Evolutionary conservation across 208 protist genomes (phyloP), one percentile per base, ranked within the genome.

Genomic region (Hexamita inflata): DNA sequence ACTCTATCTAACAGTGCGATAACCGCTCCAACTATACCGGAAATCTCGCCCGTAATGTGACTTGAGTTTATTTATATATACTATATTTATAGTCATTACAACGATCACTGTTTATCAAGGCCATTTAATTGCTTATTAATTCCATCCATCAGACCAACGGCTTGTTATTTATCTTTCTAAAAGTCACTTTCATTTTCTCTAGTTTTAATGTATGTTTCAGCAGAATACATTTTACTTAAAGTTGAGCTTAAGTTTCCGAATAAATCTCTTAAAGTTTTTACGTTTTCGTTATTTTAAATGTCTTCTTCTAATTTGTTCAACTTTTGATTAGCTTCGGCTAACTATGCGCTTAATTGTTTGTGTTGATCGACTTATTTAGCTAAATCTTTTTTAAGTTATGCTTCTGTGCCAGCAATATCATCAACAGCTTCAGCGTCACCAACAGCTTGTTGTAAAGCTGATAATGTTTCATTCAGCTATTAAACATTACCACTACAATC

Each of bases 381-480:
- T 11, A 70, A n/a, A 15, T 49, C 15, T 2, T 9, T 49, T 32
- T n/a, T 4, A 15, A 70, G 40, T 9, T n/a, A 15, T 19, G 19
- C 42, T 49, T 70, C 64, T 24, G 26, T 15, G 11, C 2, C 64
- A 15, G 11, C 64, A 45, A 70, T 34, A 49, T 70, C n/a, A 32
- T 70, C 64, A 45, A 70, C 38, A 49, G 32, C 7, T n/a, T 49
- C 40, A 32, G 64, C 64, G 38, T 70, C 64, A 15, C 38, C 34
- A 49, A 70, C 30, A 34, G 26, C 64, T n/a, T 7, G 11, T n/a
- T 4, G 2, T 45, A 70, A 15, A 11, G 30, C 30, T 70, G 11
- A n/a, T 24, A 70, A 34, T 29, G 64, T 42, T 35, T 70, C 64
- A 32, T n/a, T 40, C 26, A 70, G n/a, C 2, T 4, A 15, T 40